Percentiles rank a stretch among this genome's conserved stretches.
Evolutionary conservation across 768 basidiomycete genomes (phyloP).

Genomic region (Rhizopogon rudus): DNA sequence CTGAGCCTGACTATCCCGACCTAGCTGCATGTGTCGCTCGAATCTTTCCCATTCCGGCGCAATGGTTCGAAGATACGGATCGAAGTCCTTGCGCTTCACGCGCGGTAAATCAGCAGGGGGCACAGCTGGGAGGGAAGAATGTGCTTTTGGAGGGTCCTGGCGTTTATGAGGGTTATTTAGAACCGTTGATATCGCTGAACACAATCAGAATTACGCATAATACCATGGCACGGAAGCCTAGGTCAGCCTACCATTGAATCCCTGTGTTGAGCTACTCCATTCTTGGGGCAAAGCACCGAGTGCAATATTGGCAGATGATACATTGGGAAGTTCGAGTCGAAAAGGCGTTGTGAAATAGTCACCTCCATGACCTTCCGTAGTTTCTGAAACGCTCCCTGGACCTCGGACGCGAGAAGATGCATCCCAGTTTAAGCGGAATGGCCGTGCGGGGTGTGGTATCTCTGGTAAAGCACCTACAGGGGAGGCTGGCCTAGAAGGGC

Average conservation of each 20-base stretch:
- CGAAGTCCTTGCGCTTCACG: conserved; percentile 79
- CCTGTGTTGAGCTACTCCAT: conserved; percentile 81
- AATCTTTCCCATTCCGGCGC: conserved; percentile 76
- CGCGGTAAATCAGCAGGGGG: conserved; percentile 74
- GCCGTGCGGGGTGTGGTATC: conserved; percentile 40
- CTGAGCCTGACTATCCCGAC: conserved; percentile 21
- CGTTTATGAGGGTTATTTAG: conserved; percentile 85
- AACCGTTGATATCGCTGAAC: conserved; percentile 85
- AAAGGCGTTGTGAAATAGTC: conserved; percentile 48
- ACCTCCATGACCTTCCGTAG: conserved; percentile 59
- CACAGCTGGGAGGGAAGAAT: conserved; percentile 70
- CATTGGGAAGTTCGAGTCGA: conserved; percentile 39
- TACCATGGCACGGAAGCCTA: neutral
- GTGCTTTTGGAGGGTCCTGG: conserved; percentile 83
- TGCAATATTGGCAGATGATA: conserved; percentile 44
- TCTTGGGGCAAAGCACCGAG: conserved; percentile 49
- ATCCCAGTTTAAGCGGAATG: conserved; percentile 79
- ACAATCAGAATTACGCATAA: conserved; percentile 5
- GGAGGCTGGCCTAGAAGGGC: conserved; percentile 53
- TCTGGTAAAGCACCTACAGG: conserved; percentile 44
- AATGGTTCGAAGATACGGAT: conserved; percentile 71
- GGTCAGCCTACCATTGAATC: conserved; percentile 73
- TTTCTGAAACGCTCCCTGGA: conserved; percentile 71
- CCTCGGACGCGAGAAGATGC: conserved; percentile 49
- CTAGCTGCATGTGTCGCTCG: conserved; percentile 37